Conservation (phyloP, 2,329 filamentous ascomycete species). For the Onygena corvina region DNA sequence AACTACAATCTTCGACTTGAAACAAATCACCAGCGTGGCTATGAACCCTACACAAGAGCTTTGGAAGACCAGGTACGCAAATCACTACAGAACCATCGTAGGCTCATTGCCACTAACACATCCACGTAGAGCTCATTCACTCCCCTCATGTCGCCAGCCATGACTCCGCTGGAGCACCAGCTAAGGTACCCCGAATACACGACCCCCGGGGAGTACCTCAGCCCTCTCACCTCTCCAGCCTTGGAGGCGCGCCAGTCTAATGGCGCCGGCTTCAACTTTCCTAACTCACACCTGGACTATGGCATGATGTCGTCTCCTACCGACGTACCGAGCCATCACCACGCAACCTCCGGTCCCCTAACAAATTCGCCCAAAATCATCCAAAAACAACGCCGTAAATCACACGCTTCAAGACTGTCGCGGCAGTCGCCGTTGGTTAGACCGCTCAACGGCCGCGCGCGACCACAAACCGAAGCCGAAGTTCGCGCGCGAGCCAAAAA, state of each 20-base stretch:
- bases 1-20: conserved; percentile 33
- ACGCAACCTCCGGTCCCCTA: conserved; percentile 23
- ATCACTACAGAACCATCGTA: no score
- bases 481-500: conserved; percentile 12
- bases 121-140: conserved; percentile 37
- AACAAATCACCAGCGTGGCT: conserved; percentile 30
- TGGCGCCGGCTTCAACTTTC: conserved; percentile 27
- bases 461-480: conserved; percentile 19
- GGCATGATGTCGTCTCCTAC: conserved; percentile 33
- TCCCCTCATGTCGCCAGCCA: conserved; percentile 39
- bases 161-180: conserved; percentile 39
- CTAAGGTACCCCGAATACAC: conserved; percentile 38
- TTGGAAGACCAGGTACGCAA: conserved; percentile 37
- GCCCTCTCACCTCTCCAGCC: conserved; percentile 40
- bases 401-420: conserved; percentile 24
- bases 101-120: neutral
- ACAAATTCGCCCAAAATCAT: conserved; percentile 26
- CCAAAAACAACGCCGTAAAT: conserved; percentile 31
- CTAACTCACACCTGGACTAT: conserved; percentile 29
- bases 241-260: conserved; percentile 36
- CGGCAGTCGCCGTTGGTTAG: conserved; percentile 37
- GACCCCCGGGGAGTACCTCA: conserved; percentile 39
- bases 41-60: conserved; percentile 34
- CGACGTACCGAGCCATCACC: conserved; percentile 26
- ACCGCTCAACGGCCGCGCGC: conserved; percentile 27